A percentile compares a stretch with the other conserved stretches of the same genome.
Evolutionary conservation across 2,329 filamentous ascomycete genomes (phyloP).

Genomic region (Fusarium abutilonis): DNA sequence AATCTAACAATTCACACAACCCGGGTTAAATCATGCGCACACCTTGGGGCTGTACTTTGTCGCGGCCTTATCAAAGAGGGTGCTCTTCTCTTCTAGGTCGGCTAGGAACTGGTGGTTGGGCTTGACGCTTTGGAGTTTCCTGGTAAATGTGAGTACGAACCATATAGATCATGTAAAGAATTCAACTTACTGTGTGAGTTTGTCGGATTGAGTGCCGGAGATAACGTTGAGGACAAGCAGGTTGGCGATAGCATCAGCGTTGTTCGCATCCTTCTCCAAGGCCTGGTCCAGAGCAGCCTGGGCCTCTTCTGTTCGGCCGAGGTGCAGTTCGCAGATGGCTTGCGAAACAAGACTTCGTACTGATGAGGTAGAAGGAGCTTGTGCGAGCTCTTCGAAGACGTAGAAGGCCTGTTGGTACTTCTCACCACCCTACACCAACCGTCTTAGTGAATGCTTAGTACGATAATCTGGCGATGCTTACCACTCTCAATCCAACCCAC

Average conservation of each 20-base stretch:
- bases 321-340: slow-evolving; percentile 89
- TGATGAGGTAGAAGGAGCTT: slow-evolving; percentile 82
- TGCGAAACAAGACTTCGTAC: slow-evolving; percentile 82
- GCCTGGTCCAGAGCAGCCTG: slow-evolving; percentile 87
- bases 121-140: slow-evolving; percentile 66
- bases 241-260: slow-evolving; percentile 83
- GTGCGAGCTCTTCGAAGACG: slow-evolving; percentile 95
- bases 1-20: slow-evolving; percentile 42
- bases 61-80: slow-evolving; percentile 86
- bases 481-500: slow-evolving; percentile 90
- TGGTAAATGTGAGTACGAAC: slow-evolving; percentile 49
- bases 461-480: slow-evolving; percentile 52
- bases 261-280: slow-evolving; percentile 74
- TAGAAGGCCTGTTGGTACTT: slow-evolving; percentile 98
- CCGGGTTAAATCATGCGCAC: slow-evolving; percentile 54
- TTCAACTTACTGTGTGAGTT: slow-evolving; percentile 68
- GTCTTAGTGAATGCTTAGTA: slow-evolving; percentile 42
- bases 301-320: slow-evolving; percentile 88
- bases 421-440: slow-evolving; percentile 76
- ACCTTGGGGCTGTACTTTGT: slow-evolving; percentile 89
- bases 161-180: background rate
- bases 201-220: slow-evolving; percentile 74
- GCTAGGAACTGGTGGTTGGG: slow-evolving; percentile 75
- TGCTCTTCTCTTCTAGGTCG: slow-evolving; percentile 85
- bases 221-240: slow-evolving; percentile 81